Evolutionary conservation across 441 rosid genomes (phyloP), one percentile per base, ranked within the genome.

Genomic region (Syzygium malaccense): DNA sequence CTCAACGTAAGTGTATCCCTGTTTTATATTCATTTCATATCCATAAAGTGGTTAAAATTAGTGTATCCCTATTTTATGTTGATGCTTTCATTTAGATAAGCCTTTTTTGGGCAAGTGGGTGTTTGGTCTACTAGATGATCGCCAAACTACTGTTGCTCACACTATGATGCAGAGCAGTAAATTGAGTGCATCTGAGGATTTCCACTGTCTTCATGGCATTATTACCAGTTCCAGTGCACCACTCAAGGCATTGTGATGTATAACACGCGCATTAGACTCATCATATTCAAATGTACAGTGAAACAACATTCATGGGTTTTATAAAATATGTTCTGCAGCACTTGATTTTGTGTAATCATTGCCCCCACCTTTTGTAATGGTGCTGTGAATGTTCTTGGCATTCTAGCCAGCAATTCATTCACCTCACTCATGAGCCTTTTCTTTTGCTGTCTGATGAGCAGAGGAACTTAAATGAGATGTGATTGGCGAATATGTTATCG

Each of bases 171-270:
- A 32, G 45, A 53, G 60, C 8, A 49, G 49, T 45, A 19, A 62
- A 54, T 23, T 5, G 32, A 33, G 30, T 60, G 75, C 57, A 78
- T 19, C 8, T 32, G 32, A 66, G 62, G 66, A 87, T 48, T 41
- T 75, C 41, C 85, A 86, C 23, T 7, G 78, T 53, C 18, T 25
- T 32, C 60, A 33, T 66, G 49, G 75, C 78, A 51, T 87, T 62
- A 87, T 87, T 17, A 53, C 48, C 85, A 32, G 37, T 14, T 60
- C 48, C 26, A 87, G 89, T 80, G 89, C 86, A 83, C 89, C 89
- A 87, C 86, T 80, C n/a, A 75, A 7, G 83, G 51, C 83, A 41
- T 75, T 45, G 80, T 68, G 86, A 7, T 45, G 53, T 15, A 86
- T n/a, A 19, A 75, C 49, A 10, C 55, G 33, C 32, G 56, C 84